Evolutionary conservation across 1,139 yeast genomes (phyloP).

Genomic region (Magnusiomyces starmeri): DNA sequence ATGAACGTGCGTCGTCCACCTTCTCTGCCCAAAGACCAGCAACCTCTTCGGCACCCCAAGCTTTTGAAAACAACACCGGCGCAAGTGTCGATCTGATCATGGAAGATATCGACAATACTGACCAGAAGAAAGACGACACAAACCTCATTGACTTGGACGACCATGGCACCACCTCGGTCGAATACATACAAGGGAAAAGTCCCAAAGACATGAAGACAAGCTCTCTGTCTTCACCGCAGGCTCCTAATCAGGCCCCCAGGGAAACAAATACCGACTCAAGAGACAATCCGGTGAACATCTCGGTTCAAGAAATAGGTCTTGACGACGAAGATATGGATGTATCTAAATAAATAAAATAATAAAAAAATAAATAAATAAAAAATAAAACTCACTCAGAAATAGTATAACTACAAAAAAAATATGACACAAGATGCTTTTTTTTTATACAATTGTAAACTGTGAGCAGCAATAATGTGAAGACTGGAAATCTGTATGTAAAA

Average conservation of each 20-base stretch:
- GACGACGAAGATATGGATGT: too few species aligned
- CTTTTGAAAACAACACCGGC: background rate
- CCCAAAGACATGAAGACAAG: too few species aligned
- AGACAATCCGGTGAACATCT: background rate
- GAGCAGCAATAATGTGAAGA: background rate
- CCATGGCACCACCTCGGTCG: too few species aligned
- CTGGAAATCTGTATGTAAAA: background rate
- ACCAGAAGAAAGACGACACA: background rate
- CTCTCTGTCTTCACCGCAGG: too few species aligned
- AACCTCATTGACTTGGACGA: background rate
- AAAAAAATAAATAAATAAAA: background rate
- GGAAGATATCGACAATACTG: background rate
- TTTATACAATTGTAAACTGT: background rate
- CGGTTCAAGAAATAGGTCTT: background rate
- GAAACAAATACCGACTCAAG: background rate
- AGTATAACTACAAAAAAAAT: too few species aligned
- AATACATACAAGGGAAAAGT: too few species aligned
- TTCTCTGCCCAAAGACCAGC: background rate
- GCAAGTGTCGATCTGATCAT: too few species aligned
- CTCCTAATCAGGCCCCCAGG: too few species aligned
- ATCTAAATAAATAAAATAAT: too few species aligned
- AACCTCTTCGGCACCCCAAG: background rate
- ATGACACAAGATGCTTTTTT: background rate
- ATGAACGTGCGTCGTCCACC: background rate
- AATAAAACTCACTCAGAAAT: background rate